Percentiles rank a stretch among this genome's conserved stretches.
Conservation (phyloP, 768 basidiomycete species). For the Kondoa subrosea region DNA sequence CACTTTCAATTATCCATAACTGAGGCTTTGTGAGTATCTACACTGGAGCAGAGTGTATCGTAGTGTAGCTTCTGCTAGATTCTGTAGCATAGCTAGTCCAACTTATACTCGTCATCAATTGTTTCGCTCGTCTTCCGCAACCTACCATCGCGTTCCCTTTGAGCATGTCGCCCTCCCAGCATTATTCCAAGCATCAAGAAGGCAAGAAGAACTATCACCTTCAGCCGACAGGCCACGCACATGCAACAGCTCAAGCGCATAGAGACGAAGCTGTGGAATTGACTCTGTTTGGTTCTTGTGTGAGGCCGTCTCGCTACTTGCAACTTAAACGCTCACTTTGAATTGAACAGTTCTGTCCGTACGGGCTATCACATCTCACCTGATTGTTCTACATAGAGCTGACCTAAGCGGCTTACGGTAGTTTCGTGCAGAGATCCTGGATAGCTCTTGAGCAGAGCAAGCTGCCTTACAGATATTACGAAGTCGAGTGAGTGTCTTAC, state of each 20-base stretch:
- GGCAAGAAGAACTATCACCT: constrained; percentile 5
- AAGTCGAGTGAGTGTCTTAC: constrained; percentile 32
- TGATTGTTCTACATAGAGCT: no score
- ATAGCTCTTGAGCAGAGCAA: constrained; percentile 51
- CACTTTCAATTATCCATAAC: no score
- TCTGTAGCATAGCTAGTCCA: no score
- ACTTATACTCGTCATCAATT: no score
- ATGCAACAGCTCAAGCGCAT: not conserved
- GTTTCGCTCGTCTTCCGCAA: no score
- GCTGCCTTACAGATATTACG: constrained; percentile 65
- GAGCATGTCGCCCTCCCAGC: no score
- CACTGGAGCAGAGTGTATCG: no score
- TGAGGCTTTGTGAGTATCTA: no score
- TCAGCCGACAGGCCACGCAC: not conserved
- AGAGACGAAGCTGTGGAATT: constrained; percentile 56
- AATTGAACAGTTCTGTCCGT: constrained; percentile 41
- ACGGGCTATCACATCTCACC: no score
- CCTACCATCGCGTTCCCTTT: no score
- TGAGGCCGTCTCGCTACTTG: not conserved
- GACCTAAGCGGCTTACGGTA: no score
- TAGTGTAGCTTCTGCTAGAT: no score
- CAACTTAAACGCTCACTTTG: constrained; percentile 39
- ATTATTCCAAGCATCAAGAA: not conserved
- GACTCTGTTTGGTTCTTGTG: constrained; percentile 37
- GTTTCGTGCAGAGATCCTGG: constrained; percentile 70